phyloP scores from a whole-genome alignment of 2,329 filamentous ascomycete genomes.

The Helminthosporium solani region DNA sequence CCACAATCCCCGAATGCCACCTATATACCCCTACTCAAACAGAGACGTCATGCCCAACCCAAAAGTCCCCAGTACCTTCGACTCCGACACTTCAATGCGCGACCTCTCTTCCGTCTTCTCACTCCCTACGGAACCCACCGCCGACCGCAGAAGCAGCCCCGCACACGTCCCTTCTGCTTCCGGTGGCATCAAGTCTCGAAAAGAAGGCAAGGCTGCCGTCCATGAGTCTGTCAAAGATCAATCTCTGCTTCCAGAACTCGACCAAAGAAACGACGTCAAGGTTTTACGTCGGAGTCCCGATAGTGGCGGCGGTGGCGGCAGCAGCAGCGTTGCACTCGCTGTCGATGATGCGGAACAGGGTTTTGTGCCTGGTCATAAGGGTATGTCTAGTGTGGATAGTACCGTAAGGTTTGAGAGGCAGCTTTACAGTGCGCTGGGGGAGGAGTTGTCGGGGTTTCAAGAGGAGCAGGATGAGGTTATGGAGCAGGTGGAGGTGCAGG shows the following conservation, averaged over 20 bases:
- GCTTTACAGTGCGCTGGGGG: conserved; percentile 34
- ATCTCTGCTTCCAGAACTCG: conserved; percentile 10
- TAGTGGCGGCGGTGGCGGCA: no score
- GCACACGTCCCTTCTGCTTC: conserved; percentile 14
- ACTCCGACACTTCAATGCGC: conserved; percentile 24
- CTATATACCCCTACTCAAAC: conserved; percentile 10
- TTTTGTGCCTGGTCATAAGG: conserved; percentile 25
- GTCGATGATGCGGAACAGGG: background rate
- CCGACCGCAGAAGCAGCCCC: conserved; percentile 17
- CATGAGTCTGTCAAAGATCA: conserved; percentile 18
- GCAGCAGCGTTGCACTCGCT: no score
- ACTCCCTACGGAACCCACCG: conserved; percentile 6
- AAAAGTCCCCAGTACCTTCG: conserved; percentile 12
- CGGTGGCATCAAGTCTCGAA: conserved; percentile 25
- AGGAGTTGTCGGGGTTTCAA: conserved; percentile 30
- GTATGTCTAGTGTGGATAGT: conserved; percentile 32
- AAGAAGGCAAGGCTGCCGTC: conserved; percentile 19
- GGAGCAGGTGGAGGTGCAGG: conserved; percentile 1
- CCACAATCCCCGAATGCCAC: conserved; percentile 9
- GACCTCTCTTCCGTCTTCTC: conserved; percentile 22
- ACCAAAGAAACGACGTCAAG: background rate
- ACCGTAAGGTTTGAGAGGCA: conserved; percentile 29
- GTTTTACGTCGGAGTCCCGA: no score
- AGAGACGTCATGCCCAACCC: conserved; percentile 24
- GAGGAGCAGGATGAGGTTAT: conserved; percentile 16